These are phyloP conservation scores for Clarkia xantiana DNA, from an alignment of 345 rosid species.

Conservation along the genomic window DNA sequence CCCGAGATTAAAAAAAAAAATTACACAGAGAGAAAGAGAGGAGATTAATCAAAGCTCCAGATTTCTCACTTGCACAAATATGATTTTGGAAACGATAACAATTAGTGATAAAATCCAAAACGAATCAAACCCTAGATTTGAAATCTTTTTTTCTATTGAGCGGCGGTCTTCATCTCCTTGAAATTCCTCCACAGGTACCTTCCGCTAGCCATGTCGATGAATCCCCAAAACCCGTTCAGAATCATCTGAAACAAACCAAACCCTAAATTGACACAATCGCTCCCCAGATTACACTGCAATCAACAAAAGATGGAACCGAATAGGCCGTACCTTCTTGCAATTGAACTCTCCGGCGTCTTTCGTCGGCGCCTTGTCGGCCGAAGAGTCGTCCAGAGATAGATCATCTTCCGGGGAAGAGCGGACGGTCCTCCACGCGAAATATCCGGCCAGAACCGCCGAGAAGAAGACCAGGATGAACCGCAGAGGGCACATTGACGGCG, in stretches of 20 bases:
- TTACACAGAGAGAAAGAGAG: too few species aligned
- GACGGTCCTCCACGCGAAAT: slow-evolving; percentile 74
- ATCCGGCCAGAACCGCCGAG: slow-evolving; percentile 76
- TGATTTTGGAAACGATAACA: too few species aligned
- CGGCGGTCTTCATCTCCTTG: slow-evolving; percentile 27
- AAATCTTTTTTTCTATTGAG: too few species aligned
- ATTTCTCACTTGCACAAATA: too few species aligned
- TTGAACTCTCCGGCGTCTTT: slow-evolving; percentile 29
- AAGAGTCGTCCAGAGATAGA: slow-evolving; percentile 20
- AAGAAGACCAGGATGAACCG: slow-evolving; percentile 77
- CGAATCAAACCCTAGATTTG: too few species aligned
- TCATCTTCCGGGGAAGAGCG: slow-evolving; percentile 42
- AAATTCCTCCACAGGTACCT: slow-evolving; percentile 70
- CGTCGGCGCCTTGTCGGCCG: slow-evolving; percentile 11
- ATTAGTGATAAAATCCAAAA: too few species aligned
- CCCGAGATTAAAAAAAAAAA: too few species aligned
- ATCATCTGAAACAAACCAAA: slow-evolving; percentile 26
- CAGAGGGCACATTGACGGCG: slow-evolving; percentile 54
- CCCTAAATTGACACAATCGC: slow-evolving; percentile 3
- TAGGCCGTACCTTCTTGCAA: slow-evolving; percentile 35
- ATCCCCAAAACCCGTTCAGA: slow-evolving; percentile 67
- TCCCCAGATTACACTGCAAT: background rate
- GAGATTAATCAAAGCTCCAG: too few species aligned
- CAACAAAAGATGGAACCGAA: background rate
- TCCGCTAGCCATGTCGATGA: slow-evolving; percentile 88